These are phyloP conservation scores for Carex cristatella DNA, from an alignment of 176 grass and related monocot species.

Conservation along the genomic window DNA sequence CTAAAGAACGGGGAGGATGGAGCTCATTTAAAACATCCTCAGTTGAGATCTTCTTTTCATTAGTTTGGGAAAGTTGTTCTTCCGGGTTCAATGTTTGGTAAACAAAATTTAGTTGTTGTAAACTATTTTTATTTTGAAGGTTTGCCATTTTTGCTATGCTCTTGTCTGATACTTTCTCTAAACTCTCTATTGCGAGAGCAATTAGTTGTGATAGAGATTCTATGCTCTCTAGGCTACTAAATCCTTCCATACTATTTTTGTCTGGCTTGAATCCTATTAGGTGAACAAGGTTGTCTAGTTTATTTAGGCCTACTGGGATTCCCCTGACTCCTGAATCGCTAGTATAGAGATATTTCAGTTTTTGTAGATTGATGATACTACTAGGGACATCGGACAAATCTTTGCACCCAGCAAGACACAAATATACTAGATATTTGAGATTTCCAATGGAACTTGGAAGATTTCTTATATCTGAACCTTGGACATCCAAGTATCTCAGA, in stretches of 20 bases:
- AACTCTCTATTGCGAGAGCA: rapidly evolving
- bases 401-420: rapidly evolving
- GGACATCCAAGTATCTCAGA: neutral
- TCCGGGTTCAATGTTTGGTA: neutral
- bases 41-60: neutral
- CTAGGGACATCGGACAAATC: neutral
- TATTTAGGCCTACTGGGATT: neutral
- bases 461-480: neutral
- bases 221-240: neutral
- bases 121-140: neutral
- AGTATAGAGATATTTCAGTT: neutral
- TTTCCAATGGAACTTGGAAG: neutral
- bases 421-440: neutral
- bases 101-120: neutral
- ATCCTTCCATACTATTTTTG: neutral
- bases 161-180: neutral
- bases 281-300: neutral
- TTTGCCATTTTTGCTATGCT: neutral
- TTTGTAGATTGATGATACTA: neutral
- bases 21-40: constrained; percentile 4
- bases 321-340: rapidly evolving
- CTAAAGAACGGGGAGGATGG: neutral
- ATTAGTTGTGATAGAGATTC: neutral
- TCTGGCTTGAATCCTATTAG: neutral
- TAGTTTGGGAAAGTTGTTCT: neutral